phyloP scores from a whole-genome alignment of 805 yeast genomes.

The Torulaspora gathmanii region DNA sequence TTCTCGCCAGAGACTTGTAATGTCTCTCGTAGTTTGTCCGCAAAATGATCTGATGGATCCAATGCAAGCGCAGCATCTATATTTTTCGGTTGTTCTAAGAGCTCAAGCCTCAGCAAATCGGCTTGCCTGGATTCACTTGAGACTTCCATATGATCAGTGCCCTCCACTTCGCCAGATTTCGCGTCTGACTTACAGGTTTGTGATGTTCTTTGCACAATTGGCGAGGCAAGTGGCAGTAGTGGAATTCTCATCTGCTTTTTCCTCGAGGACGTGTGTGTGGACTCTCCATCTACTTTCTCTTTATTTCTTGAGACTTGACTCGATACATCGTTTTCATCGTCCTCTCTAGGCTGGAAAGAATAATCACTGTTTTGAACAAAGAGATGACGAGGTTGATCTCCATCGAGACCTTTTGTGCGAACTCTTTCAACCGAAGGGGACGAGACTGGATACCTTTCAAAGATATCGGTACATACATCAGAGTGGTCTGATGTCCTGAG shows the following conservation, averaged over 20 bases:
- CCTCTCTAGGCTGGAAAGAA: neutral
- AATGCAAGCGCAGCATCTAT: neutral
- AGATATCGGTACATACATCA: neutral
- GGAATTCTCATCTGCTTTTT: neutral
- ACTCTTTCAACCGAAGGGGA: conserved; percentile 10
- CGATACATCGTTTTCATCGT: neutral
- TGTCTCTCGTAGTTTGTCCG: neutral
- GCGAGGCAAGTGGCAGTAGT: neutral
- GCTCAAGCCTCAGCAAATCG: conserved; percentile 15
- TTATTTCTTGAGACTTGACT: neutral
- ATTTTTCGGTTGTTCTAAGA: conserved; percentile 10
- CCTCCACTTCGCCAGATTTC: neutral
- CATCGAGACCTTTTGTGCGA: neutral
- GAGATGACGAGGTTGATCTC: neutral
- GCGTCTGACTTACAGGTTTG: neutral
- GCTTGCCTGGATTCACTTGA: neutral
- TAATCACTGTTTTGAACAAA: conserved; percentile 3
- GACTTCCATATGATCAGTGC: neutral
- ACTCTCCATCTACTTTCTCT: neutral
- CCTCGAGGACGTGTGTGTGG: neutral
- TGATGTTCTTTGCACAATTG: neutral
- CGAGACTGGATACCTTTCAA: conserved; percentile 14
- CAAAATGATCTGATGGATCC: neutral
- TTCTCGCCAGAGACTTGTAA: neutral
- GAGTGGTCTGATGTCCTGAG: neutral